Evolutionary conservation across 768 basidiomycete genomes (phyloP).

Genomic region (Cystofilobasidium ferigula): DNA sequence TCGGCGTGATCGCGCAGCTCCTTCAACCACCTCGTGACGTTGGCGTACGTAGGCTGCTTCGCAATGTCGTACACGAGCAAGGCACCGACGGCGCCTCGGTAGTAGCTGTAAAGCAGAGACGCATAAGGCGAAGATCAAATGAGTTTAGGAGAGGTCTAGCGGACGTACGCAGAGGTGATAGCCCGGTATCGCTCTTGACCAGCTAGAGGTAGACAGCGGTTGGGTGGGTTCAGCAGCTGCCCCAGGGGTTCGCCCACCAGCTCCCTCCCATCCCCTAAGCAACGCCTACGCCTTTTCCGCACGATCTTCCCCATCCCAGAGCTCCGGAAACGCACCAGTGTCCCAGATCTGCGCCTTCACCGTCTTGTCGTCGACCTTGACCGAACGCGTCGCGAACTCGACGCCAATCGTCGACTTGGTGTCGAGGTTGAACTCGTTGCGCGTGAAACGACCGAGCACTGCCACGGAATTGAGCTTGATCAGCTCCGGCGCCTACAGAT

Average conservation of each 20-base stretch:
- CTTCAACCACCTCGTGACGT: slow-evolving; percentile 91
- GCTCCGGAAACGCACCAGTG: slow-evolving; percentile 56
- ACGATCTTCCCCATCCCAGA: not conserved
- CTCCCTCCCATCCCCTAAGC: not conserved
- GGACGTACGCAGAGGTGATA: slow-evolving; percentile 71
- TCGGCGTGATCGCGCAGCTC: slow-evolving; percentile 86
- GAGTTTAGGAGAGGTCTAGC: too few relatives aligned
- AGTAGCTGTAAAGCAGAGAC: slow-evolving; percentile 53
- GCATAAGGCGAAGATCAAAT: not conserved
- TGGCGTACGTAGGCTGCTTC: slow-evolving; percentile 61
- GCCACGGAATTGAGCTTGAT: slow-evolving; percentile 3
- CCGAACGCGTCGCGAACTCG: slow-evolving; percentile 92
- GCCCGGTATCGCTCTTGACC: slow-evolving; percentile 96
- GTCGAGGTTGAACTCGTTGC: slow-evolving; percentile 98
- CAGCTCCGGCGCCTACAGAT: not conserved
- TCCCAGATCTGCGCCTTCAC: slow-evolving; percentile 99
- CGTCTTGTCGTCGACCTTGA: slow-evolving; percentile 89
- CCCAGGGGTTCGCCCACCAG: not conserved
- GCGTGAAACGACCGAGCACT: slow-evolving; percentile 99
- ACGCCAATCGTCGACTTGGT: slow-evolving; percentile 99
- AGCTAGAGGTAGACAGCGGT: slow-evolving; percentile 44
- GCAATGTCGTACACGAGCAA: slow-evolving; percentile 41
- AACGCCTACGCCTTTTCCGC: too few relatives aligned
- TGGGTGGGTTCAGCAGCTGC: too few relatives aligned
- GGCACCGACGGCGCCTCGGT: slow-evolving; percentile 71